Conservation (phyloP, 1,284 basidiomycete species). For the Afroboletus lepidellus region DNA sequence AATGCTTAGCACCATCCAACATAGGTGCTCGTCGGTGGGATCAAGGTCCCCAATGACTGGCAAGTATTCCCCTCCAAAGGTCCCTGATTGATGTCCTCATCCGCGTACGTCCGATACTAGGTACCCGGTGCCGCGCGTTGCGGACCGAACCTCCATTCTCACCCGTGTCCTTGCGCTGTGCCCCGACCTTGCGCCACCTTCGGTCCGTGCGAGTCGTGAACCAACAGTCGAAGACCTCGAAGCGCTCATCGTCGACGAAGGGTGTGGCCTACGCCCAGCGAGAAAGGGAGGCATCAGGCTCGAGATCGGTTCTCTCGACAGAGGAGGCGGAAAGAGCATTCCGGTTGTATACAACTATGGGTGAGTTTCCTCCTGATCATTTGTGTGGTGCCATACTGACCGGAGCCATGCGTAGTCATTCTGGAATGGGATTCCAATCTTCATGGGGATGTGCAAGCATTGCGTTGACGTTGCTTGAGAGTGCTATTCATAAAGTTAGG, state of each 20-base stretch:
- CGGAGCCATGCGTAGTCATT: slow-evolving; percentile 38
- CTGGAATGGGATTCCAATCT: slow-evolving; percentile 69
- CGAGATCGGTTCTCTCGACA: slow-evolving; percentile 52
- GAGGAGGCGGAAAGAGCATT: slow-evolving; percentile 33
- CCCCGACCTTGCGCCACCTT: slow-evolving; percentile 68
- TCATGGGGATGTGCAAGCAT: slow-evolving; percentile 70
- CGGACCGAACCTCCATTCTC: slow-evolving; percentile 63
- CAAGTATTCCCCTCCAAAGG: slow-evolving; percentile 20
- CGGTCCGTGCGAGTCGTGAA: slow-evolving; percentile 44
- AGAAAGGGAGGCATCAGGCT: slow-evolving; percentile 68
- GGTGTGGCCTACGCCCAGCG: slow-evolving; percentile 71
- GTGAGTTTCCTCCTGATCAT: slow-evolving; percentile 48
- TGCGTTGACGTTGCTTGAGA: slow-evolving; percentile 54
- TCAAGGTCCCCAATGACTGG: slow-evolving; percentile 64
- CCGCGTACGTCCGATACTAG: slow-evolving; percentile 27
- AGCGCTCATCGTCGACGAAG: slow-evolving; percentile 62
- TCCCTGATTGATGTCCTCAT: not conserved
- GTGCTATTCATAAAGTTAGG: slow-evolving; percentile 30
- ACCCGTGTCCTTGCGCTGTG: slow-evolving; percentile 53
- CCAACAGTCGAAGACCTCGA: slow-evolving; percentile 64
- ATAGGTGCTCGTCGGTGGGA: slow-evolving; percentile 69
- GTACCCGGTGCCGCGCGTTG: slow-evolving; percentile 56
- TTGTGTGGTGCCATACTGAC: not conserved
- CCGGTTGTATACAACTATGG: slow-evolving; percentile 62
- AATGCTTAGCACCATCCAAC: not conserved